phyloP scores from a whole-genome alignment of 2,329 filamentous ascomycete species.

The Reticulascus tulasneorum region DNA sequence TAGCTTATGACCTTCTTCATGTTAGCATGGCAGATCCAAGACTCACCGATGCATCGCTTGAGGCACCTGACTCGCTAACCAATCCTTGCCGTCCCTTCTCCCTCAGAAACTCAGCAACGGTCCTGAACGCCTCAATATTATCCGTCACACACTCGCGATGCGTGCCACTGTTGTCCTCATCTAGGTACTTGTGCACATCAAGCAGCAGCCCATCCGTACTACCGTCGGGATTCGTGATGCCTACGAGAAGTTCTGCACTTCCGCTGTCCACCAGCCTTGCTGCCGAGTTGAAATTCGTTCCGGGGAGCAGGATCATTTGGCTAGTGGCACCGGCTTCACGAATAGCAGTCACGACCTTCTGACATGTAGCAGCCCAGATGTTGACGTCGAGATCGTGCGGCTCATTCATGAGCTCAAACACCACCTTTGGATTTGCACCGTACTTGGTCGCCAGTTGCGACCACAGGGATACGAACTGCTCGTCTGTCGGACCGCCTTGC shows the following conservation, averaged over 20 bases:
- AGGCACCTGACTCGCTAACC: conserved; percentile 50
- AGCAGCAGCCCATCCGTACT: conserved; percentile 52
- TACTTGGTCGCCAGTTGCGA: conserved; percentile 55
- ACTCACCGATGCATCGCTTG: conserved; percentile 34
- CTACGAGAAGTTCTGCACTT: conserved; percentile 46
- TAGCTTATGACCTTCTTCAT: too few species aligned
- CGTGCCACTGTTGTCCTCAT: conserved; percentile 52
- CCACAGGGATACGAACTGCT: conserved; percentile 57
- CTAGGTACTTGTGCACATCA: conserved; percentile 60
- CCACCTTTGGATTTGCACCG: conserved; percentile 45
- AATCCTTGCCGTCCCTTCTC: conserved; percentile 44
- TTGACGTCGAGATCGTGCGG: conserved; percentile 57
- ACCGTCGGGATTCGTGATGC: conserved; percentile 56
- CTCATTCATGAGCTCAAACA: conserved; percentile 68
- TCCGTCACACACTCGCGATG: conserved; percentile 48
- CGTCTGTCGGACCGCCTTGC: conserved; percentile 59
- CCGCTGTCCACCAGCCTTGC: conserved; percentile 43
- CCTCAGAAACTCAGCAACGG: conserved; percentile 43
- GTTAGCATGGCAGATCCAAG: not conserved
- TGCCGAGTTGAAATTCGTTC: conserved; percentile 54
- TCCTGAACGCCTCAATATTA: conserved; percentile 44
- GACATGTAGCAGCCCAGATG: conserved; percentile 57
- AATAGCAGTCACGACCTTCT: conserved; percentile 62
- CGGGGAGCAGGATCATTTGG: conserved; percentile 62
- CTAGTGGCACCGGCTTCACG: conserved; percentile 57